phyloP scores from a whole-genome alignment of 192 early-diverging fungal species.

The Geosiphon pyriformis region DNA sequence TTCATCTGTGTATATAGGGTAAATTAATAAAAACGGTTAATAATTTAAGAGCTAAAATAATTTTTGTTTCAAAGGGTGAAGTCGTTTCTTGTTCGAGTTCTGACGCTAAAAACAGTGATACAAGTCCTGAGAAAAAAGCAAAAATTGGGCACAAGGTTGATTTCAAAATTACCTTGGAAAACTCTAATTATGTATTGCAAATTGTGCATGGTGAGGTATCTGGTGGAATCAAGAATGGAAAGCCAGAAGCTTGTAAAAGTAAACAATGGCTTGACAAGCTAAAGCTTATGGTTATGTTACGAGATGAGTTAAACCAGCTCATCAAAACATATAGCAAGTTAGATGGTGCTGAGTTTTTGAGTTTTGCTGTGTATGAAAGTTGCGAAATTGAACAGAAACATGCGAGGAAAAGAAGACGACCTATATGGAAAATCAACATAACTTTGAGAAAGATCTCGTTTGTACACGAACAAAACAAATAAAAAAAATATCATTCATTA shows the following conservation, averaged over 20 bases:
- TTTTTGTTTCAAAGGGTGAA: conserved; percentile 3
- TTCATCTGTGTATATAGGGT: neutral
- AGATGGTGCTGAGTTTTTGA: neutral
- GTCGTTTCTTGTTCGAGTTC: conserved; percentile 3
- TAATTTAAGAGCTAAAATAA: no score
- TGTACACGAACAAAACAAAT: no score
- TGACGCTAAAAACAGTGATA: conserved; percentile 5
- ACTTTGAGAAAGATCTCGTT: no score
- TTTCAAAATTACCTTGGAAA: conserved; percentile 13
- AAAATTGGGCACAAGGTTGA: conserved; percentile 19
- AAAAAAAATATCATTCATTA: no score
- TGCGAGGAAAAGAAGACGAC: conserved; percentile 12
- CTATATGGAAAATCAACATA: neutral
- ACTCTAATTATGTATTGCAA: conserved; percentile 5
- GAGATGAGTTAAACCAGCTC: conserved; percentile 16
- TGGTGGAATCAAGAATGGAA: conserved; percentile 6
- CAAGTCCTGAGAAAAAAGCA: conserved; percentile 10
- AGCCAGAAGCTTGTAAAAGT: conserved; percentile 1
- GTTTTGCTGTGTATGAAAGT: conserved; percentile 9
- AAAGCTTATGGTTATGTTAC: conserved; percentile 15
- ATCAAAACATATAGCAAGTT: conserved; percentile 1
- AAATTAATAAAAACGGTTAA: no score
- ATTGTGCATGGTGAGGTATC: conserved; percentile 14
- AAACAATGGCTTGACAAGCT: conserved; percentile 20
- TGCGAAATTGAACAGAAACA: neutral